Evolutionary conservation across 139 green algal genomes (phyloP), one percentile per base, ranked within the genome.

Genomic region (Auxenochlorella pyrenoidosa): DNA sequence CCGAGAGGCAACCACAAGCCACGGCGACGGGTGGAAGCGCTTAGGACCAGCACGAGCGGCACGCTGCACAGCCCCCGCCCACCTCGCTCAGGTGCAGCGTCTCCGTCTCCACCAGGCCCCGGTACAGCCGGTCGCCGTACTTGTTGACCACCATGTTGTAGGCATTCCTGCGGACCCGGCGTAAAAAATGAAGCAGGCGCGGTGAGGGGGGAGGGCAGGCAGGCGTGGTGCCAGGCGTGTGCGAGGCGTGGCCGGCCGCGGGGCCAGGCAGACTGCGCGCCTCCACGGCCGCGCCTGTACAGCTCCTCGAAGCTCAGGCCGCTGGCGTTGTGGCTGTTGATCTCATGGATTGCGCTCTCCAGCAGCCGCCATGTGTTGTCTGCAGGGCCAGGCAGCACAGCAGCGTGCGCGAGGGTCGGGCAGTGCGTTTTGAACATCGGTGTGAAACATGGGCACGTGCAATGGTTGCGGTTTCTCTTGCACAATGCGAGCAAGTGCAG

Each of bases 141-240:
- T 98, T 99, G 91, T 99, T 97, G 54, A 99, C 93, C 38, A 99
- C 98, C 97, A 99, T 99, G 91, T 99, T 99, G 94, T 99, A 99
- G 6, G 97, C 98, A 76, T 97, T 99, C 86, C 97, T 98, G 94
- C 75, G 19, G 38, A 18, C 34, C n/a, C 30, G 0, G 68, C 19
- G 28, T 0, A 54, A 58, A 1, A n/a, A 34, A 8, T 63, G 18
- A 24, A 2, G 8, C 47, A 36, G 22, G 82, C 12, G 38, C 16
- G 26, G 24, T 44, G 71, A 54, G 82, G 12, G 54, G 18, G 12
- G 54, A 63, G 72, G 40, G 44, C 1, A 24, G 68, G 68, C 41
- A 47, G 40, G 3, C 47, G 34, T 22, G 65, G 65, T 34, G 47
- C 63, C 8, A 34, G 21, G 60, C n/a, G 38, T 44, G 63, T 2